Conservation (phyloP, 257 asterid genomes). For the Craterostigma plantagineum region DNA sequence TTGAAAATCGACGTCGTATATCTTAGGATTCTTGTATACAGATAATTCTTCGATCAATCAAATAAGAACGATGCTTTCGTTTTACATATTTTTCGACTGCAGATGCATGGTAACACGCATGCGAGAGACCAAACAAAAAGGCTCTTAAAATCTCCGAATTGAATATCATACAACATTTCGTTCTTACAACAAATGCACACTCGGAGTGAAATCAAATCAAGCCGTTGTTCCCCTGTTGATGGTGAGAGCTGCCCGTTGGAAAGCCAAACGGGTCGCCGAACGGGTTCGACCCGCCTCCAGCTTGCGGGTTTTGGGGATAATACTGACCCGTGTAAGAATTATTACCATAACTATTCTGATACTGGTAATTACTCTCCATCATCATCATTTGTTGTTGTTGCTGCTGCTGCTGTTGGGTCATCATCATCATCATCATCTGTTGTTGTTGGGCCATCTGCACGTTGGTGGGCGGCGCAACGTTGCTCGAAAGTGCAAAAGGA, state of each 20-base stretch:
- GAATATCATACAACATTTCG: too few relatives aligned
- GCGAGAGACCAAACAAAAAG: too few relatives aligned
- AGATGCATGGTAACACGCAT: too few relatives aligned
- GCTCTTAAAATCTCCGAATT: too few relatives aligned
- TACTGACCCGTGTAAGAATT: background rate
- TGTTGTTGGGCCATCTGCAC: constrained; percentile 69
- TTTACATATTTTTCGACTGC: too few relatives aligned
- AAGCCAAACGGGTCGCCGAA: constrained; percentile 37
- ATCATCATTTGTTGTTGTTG: constrained; percentile 12
- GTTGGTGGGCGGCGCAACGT: constrained; percentile 38
- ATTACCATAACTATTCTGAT: constrained; percentile 11
- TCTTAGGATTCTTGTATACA: too few relatives aligned
- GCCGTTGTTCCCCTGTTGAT: constrained; percentile 25
- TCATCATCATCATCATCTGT: constrained; percentile 21
- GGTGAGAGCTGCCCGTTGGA: constrained; percentile 17
- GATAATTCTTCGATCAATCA: too few relatives aligned
- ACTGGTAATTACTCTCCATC: constrained; percentile 16
- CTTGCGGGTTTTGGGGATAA: background rate
- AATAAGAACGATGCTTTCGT: constrained; percentile 2
- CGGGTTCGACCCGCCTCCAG: constrained; percentile 18
- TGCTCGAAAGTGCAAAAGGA: constrained; percentile 49
- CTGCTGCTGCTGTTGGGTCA: constrained; percentile 11
- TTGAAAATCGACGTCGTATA: background rate
- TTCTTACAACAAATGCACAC: too few relatives aligned
- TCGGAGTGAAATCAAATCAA: constrained; percentile 14